Base-by-base conservation (phyloP, 2,329 filamentous ascomycete genomes). In the Pseudogymnoascus verrucosus region DNA sequence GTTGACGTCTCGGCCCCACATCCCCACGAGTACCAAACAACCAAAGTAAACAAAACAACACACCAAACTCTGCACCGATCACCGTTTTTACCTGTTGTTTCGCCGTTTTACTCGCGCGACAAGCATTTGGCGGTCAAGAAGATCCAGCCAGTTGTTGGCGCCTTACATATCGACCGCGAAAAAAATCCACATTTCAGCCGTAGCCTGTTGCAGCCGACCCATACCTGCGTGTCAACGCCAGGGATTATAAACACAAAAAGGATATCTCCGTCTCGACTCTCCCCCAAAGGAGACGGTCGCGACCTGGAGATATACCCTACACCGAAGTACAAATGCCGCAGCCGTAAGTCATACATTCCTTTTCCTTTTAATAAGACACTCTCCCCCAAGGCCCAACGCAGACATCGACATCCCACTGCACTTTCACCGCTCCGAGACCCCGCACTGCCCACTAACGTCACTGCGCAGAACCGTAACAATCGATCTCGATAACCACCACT, bases 181-280 rank as follows among this genome's bases (percentile, higher is more conserved):
- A 57, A 57, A 57, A 57, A 57, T 19, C 51, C 51, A 57, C 51
- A 57, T 57, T 57, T 36, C 51, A 57, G 51, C 51, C 51, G 51
- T 57, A 57, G 51, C 51, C 51, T 57, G 10, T 57, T 57, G 51
- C 51, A 57, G 51, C 51, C 28, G 28, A 34, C 51, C 51, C 16
- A 21, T 57, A 34, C 59, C 59, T 40, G 36, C 59, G 31, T 60
- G 14, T 19, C 59, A 61, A 19, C 59, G 39, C 36, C 59, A 40
- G 59, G 59, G 59, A 61, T 61, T 61, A 61, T 61, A 40, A 42
- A 39, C 59, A 42, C 36, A 61, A 39, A 61, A 61, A 61, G 70
- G 64, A 65, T 71, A 69, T 73, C 71, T 70, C 69, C 66, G 62
- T 71, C 70, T 67, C 69, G 70, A 68, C 70, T 71, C 68, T 73